Base-by-base conservation (phyloP, 2,329 filamentous ascomycete species). In the Dactylonectria estremocensis region DNA sequence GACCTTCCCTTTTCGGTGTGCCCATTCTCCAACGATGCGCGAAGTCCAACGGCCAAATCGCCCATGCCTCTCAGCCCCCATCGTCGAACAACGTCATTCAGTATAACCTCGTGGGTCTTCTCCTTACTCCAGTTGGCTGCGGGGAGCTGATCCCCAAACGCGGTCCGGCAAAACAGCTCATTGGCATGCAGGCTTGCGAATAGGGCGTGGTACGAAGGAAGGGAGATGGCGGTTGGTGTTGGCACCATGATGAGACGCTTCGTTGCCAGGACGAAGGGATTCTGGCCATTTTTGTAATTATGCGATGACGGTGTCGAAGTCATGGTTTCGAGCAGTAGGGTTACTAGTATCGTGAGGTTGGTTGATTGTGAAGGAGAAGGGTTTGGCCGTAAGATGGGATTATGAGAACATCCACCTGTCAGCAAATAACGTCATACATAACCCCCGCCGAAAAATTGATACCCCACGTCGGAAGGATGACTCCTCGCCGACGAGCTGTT, bases 31-130 rank as follows among this genome's bases (percentile, higher is more conserved):
- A 31, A 18, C 8, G 24, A 31, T 33, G 48, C 24, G 11, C 48
- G 48, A 33, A 72, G n/a, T 9, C 68, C 71, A 13, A 72, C 37
- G 3, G 70, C 71, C 45, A 72, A 73, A 35, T 73, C 71, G 33
- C 71, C 71, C 61, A 73, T 70, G 35, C 66, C 66, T 11, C 68
- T 37, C 9, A 45, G 20, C 5, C 18, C 52, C 71, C 71, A 73
- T 16, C 69, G 37, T 2, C 33, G 52, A 13, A 55, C 54, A 16
- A 62, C 52, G 35, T 73, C 71, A 10, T 61, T 48, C 1, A 49
- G 37, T 5, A 72, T 54, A 18, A 65, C 31, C 7, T 68, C n/a
- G 14, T 37, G 31, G 2, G 59, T 63, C 40, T 71, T 60, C 3
- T 73, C 66, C 35, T 71, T 61, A n/a, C 52, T 66, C 70, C 66